Evolutionary conservation across 192 early-diverging fungal genomes (phyloP).

Genomic region (Podila epigama): DNA sequence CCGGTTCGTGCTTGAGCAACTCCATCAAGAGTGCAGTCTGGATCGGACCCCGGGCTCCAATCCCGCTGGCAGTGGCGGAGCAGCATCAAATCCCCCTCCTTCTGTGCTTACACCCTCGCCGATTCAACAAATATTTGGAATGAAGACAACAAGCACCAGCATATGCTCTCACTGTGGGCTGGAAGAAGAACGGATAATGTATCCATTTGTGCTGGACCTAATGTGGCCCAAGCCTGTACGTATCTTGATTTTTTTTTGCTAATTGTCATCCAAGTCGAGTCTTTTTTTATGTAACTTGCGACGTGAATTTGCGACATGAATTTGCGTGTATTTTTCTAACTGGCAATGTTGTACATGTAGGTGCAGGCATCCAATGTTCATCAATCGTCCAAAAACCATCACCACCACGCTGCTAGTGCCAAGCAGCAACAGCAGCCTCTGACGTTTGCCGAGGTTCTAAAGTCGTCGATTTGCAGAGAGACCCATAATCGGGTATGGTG

Average conservation of each 20-base stretch:
- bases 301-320: too few species aligned
- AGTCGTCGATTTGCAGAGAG: conserved; percentile 69
- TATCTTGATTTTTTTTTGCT: not conserved
- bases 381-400: conserved; percentile 38
- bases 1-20: conserved; percentile 93
- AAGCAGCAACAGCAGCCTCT: conserved; percentile 23
- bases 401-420: conserved; percentile 21
- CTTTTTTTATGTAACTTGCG: too few species aligned
- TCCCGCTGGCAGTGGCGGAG: conserved; percentile 5
- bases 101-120: conserved; percentile 47
- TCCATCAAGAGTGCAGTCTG: conserved; percentile 75
- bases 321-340: not conserved
- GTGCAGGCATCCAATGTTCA: conserved; percentile 20
- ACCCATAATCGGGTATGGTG: conserved; percentile 89
- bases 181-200: conserved; percentile 65
- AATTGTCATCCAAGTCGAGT: too few species aligned
- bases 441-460: conserved; percentile 60
- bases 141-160: conserved; percentile 65
- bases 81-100: conserved; percentile 16
- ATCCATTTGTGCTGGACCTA: conserved; percentile 87
- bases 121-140: conserved; percentile 74
- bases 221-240: conserved; percentile 72
- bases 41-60: conserved; percentile 34
- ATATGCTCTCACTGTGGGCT: conserved; percentile 75
- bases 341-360: not conserved